These are phyloP conservation scores for Yamadazyma scolyti DNA, from an alignment of 805 yeast species.

Conservation along the genomic window DNA sequence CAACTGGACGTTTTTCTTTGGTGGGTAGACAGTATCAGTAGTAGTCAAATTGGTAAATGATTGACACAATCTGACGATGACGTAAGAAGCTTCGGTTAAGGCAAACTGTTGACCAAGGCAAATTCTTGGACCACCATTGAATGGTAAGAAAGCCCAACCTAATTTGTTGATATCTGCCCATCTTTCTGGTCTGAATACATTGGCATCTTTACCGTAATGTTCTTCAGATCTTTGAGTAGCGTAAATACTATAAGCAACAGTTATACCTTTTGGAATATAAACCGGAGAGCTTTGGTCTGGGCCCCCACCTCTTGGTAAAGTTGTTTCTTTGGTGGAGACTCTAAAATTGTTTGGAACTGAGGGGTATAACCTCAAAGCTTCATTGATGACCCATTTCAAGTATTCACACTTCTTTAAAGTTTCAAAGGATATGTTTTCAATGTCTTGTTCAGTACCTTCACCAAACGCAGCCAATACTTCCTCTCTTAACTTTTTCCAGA, in stretches of 20 bases:
- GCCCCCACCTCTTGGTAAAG: conserved; percentile 33
- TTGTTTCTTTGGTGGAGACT: conserved; percentile 24
- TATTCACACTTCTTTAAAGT: conserved; percentile 37
- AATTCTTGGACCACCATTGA: conserved; percentile 55
- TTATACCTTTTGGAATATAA: conserved; percentile 16
- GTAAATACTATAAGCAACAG: conserved; percentile 16
- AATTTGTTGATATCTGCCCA: conserved; percentile 32
- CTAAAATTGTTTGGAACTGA: conserved; percentile 29
- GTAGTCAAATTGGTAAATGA: conserved; percentile 14
- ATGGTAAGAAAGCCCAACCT: conserved; percentile 50
- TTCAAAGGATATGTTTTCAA: conserved; percentile 33
- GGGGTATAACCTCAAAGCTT: conserved; percentile 34
- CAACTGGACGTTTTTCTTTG: conserved; percentile 24
- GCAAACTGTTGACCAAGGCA: conserved; percentile 58
- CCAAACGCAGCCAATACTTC: conserved; percentile 31
- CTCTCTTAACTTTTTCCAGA: conserved; percentile 26
- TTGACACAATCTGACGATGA: conserved; percentile 30
- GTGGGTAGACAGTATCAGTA: conserved; percentile 21
- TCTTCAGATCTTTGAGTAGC: conserved; percentile 19
- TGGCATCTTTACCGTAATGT: conserved; percentile 32
- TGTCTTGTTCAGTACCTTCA: conserved; percentile 21
- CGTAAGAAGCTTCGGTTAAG: conserved; percentile 50
- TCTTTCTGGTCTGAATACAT: conserved; percentile 34
- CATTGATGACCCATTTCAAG: conserved; percentile 33
- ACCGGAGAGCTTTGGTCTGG: conserved; percentile 21